Base-by-base conservation (phyloP, 208 protist genomes). In the Trypanosoma congolense region DNA sequence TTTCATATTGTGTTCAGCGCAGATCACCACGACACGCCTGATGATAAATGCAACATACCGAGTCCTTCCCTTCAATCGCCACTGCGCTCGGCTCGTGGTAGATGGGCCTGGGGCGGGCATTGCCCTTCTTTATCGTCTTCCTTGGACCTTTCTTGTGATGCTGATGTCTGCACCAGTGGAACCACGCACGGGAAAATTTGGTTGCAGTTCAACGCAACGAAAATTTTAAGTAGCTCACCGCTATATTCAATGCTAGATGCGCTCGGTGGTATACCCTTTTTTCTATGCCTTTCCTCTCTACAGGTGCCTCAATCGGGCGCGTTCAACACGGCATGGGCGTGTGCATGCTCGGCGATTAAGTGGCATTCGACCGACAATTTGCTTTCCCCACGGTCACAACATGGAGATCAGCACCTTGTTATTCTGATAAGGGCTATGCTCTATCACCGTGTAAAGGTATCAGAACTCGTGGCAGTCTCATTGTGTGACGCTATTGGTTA, bases 161-260 rank as follows among this genome's bases (percentile, higher is more conserved):
- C 42, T 19, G 42, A n/a, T 46, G 5, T 46, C 6, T 9, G 21
- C 10, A 24, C 8, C 42, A 22, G 10, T 46, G 42, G 42, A 9
- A 19, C 9, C 21, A n/a, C 42, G 18, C 0, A 19, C 10, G 42
- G n/a, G n/a, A n/a, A 46, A 5, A 38, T 56, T 36, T 57, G 21
- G 25, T 35, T 28, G 22, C 24, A 6, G 40, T 43, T 60, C 16
- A 53, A 68, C 43, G 54, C 45, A 21, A 57, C 59, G 43, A 50
- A 49, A 2, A 66, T 65, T 61, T 35, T 52, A 43, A 57, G 22
- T 19, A 31, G 64, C n/a, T 51, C 58, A 36, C 65, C 65, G 1
- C 5, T 44, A 8, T 73, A 73, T 61, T 65, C 58, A 9, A 24
- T 58, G 28, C 31, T 73, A 38, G 65, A 73, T 46, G 58, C 65